Conservation (phyloP, 2,329 filamentous ascomycete species). For the Aphanocladium album region DNA sequence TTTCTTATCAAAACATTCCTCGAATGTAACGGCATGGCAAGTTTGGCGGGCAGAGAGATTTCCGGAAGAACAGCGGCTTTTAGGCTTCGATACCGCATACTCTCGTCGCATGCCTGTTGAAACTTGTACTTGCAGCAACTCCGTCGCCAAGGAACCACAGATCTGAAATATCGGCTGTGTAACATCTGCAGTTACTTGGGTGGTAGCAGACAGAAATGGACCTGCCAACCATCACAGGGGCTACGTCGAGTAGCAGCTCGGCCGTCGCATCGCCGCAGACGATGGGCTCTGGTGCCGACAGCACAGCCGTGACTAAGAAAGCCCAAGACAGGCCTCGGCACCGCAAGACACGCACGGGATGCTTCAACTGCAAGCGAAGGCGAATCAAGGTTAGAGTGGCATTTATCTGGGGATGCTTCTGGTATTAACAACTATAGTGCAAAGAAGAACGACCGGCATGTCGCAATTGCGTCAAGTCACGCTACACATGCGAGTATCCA, state of each 20-base stretch:
- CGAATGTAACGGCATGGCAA: neutral
- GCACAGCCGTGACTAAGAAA: neutral
- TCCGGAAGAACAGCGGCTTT: neutral
- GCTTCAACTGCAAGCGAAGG: slow-evolving; percentile 4
- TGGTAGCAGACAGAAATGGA: neutral
- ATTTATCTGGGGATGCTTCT: too few species aligned
- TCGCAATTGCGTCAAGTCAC: neutral
- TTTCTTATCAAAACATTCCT: neutral
- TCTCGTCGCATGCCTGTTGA: neutral
- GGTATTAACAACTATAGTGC: too few species aligned
- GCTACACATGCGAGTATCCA: slow-evolving; percentile 9
- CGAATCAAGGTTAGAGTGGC: slow-evolving; percentile 2
- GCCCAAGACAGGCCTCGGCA: slow-evolving; percentile 1
- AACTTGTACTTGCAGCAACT: neutral
- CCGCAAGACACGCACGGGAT: slow-evolving; percentile 9
- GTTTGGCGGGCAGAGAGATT: neutral
- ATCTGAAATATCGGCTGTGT: neutral
- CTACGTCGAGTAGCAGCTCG: neutral
- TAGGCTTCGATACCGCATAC: neutral
- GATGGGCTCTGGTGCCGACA: neutral
- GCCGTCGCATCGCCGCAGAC: neutral
- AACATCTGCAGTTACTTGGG: neutral
- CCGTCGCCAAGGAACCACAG: neutral
- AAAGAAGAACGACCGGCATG: neutral
- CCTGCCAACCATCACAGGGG: neutral